phyloP scores from a whole-genome alignment of 306 rosid genomes.

The Trifolium subterraneum region DNA sequence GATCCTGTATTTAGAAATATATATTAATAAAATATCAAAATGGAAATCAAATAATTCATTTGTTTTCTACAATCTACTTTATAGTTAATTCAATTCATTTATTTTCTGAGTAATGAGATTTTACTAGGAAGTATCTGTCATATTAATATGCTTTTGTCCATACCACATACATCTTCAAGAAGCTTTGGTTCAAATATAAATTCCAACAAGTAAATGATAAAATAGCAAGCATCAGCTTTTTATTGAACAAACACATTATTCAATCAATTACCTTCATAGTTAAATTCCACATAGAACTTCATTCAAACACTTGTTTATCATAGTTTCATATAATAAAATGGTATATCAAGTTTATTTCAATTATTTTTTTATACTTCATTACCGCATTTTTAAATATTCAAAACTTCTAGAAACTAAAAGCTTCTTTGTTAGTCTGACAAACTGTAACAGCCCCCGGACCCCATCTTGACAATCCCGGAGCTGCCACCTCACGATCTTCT shows the following conservation, averaged over 20 bases:
- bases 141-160: too few species aligned
- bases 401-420: background rate
- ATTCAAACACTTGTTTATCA: background rate
- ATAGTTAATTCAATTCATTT: background rate
- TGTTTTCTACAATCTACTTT: background rate
- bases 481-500: too few species aligned
- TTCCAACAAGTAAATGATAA: too few species aligned
- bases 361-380: background rate
- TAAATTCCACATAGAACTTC: background rate
- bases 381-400: background rate
- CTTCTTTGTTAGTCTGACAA: background rate
- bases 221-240: background rate
- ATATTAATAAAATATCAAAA: constrained; percentile 33
- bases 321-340: background rate
- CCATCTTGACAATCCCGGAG: too few species aligned
- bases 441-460: too few species aligned
- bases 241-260: background rate
- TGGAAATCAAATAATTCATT: constrained; percentile 11
- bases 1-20: constrained; percentile 61
- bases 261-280: background rate
- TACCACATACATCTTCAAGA: background rate
- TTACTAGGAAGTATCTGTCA: too few species aligned
- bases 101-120: too few species aligned
- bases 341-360: background rate
- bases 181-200: too few species aligned